Evolutionary conservation across 2,329 filamentous ascomycete genomes (phyloP).

Genomic region (Colletotrichum abscissum): DNA sequence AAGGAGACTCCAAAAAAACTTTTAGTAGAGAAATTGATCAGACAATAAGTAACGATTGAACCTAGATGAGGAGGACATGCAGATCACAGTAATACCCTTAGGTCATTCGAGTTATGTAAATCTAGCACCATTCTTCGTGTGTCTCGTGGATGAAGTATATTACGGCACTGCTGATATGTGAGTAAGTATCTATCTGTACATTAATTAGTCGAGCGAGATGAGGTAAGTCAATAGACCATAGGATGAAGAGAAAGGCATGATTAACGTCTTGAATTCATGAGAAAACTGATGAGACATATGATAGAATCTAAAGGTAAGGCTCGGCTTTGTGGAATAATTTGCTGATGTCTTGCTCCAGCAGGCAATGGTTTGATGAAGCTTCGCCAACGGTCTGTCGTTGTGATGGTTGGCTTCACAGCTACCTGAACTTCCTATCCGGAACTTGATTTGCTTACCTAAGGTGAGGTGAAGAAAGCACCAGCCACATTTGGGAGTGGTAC

Average conservation of each 20-base stretch:
- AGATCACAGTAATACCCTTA: too few relatives aligned
- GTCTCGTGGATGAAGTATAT: too few relatives aligned
- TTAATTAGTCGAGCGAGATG: too few relatives aligned
- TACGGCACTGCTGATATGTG: too few relatives aligned
- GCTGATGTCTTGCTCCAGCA: background rate
- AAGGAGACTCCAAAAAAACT: too few relatives aligned
- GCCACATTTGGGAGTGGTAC: background rate
- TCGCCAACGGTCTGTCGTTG: background rate
- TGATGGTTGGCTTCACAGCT: background rate
- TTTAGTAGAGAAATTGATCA: too few relatives aligned
- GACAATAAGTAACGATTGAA: too few relatives aligned
- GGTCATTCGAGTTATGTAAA: too few relatives aligned
- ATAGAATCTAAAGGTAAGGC: background rate
- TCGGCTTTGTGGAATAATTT: background rate
- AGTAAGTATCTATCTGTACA: too few relatives aligned
- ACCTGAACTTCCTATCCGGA: constrained; percentile 10
- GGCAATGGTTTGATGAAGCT: background rate
- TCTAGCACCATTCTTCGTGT: too few relatives aligned
- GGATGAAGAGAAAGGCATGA: background rate
- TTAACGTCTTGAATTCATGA: background rate
- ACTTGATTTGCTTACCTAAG: background rate
- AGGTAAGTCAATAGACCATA: too few relatives aligned
- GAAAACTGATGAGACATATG: fast-evolving
- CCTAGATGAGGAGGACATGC: too few relatives aligned
- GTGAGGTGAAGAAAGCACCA: background rate